Base-by-base conservation (phyloP, 1,139 yeast genomes). In the Oligophagozyma castellii region DNA sequence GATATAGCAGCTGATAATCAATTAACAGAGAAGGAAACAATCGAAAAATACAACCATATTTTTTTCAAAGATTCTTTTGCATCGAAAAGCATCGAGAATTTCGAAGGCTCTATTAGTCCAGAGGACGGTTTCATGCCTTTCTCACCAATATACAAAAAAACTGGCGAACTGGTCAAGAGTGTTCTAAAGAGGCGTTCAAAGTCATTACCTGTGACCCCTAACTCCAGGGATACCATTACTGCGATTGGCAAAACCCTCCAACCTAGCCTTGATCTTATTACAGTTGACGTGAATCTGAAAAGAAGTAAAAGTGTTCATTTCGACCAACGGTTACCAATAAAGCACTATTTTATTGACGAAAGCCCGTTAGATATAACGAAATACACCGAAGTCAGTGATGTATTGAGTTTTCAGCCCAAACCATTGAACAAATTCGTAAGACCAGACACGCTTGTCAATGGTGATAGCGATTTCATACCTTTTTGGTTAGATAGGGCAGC, bases 291-390 rank as follows among this genome's bases (percentile, higher is more conserved):
- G 5, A 16, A 16, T 12, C 20, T 39, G 23, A 31, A 34, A 23
- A 35, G 52, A 22, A 38, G 44, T 28, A 48, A 47, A 32, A 43
- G 49, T 36, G 53, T 48, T 6, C 53, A 48, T 30, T 48, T 48
- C 23, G 52, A 43, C 27, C 48, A 42, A 24, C 34, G 40, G 19
- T 35, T 48, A 8, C 46, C 47, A 4, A 36, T 45, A 11, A 47
- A 43, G 34, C 39, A 37, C 16, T 48, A 42, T 26, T 31, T 39
- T 14, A 35, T 39, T 19, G 48, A 47, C 26, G 52, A 47, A 26
- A 42, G 42, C 13, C 51, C 53, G 12, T 29, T 35, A 23, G 42
- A 36, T 23, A 40, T 44, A 12, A 33, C 37, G 12, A 23, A 33
- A 13, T 23, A 22, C 7, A 22, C 14, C 21, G 31, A 29, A 16